Evolutionary conservation across 345 rosid genomes (phyloP).

Genomic region (Lepidium didymum): DNA sequence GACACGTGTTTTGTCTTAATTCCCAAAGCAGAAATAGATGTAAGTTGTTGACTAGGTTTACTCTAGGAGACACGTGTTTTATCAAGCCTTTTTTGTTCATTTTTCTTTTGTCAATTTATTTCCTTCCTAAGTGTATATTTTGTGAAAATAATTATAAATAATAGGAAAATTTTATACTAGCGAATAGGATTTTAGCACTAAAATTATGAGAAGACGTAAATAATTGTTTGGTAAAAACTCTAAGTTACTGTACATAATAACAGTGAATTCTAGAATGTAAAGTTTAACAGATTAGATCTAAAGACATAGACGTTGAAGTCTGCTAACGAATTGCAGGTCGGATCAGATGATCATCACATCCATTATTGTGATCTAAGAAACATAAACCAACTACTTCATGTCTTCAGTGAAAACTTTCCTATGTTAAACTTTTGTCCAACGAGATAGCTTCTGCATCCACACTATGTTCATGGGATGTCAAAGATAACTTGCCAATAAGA

Average conservation of each 20-base stretch:
- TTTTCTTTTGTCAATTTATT: too few relatives aligned
- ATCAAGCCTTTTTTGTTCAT: too few relatives aligned
- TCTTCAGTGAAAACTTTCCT: conserved; percentile 91
- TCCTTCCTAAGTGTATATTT: too few relatives aligned
- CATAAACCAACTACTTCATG: conserved; percentile 72
- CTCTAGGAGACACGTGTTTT: too few relatives aligned
- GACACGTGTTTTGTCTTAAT: conserved; percentile 5
- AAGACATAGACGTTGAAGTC: neutral
- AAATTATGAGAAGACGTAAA: too few relatives aligned
- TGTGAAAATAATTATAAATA: too few relatives aligned
- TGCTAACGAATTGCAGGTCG: conserved; percentile 54
- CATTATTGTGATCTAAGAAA: conserved; percentile 89
- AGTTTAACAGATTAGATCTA: neutral
- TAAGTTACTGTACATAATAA: too few relatives aligned
- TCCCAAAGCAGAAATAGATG: neutral
- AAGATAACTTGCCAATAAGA: conserved; percentile 66
- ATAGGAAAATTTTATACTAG: too few relatives aligned
- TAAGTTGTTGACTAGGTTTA: neutral
- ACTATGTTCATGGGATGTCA: conserved; percentile 88
- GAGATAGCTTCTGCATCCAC: conserved; percentile 99
- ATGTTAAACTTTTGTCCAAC: conserved; percentile 86
- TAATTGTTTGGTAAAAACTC: too few relatives aligned
- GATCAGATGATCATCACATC: conserved; percentile 93
- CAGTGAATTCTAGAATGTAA: too few relatives aligned
- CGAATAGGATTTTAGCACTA: too few relatives aligned